Conservation (phyloP, 208 protist genomes). For the Porcisia deanei region DNA sequence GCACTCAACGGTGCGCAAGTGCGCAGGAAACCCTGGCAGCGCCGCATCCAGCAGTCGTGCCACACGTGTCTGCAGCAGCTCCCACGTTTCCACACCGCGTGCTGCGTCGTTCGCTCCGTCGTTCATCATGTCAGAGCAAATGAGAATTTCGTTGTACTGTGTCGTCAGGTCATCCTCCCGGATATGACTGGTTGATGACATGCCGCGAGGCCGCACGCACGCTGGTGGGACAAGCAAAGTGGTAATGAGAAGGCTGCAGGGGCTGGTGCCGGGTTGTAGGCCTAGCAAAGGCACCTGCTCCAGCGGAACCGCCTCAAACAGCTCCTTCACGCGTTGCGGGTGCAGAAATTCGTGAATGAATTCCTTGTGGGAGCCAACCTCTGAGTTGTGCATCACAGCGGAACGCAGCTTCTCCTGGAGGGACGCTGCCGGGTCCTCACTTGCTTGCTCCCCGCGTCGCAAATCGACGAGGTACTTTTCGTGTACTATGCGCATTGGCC, state of each 20-base stretch:
- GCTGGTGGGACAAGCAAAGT: slow-evolving; percentile 97
- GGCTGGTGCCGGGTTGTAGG: slow-evolving; percentile 75
- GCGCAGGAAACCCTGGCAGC: slow-evolving; percentile 77
- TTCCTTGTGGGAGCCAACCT: slow-evolving; percentile 50
- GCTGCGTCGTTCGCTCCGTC: slow-evolving; percentile 71
- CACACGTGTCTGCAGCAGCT: slow-evolving; percentile 95
- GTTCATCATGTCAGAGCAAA: slow-evolving; percentile 79
- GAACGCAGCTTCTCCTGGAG: slow-evolving; percentile 51
- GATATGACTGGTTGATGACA: slow-evolving; percentile 43
- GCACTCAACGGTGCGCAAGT: slow-evolving; percentile 64
- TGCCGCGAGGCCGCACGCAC: slow-evolving; percentile 96
- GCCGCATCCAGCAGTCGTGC: slow-evolving; percentile 86
- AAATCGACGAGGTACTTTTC: slow-evolving; percentile 83
- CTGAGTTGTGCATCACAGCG: slow-evolving; percentile 57
- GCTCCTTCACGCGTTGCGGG: slow-evolving; percentile 83
- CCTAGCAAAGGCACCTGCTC: slow-evolving; percentile 95
- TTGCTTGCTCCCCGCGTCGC: slow-evolving; percentile 59
- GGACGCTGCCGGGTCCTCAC: slow-evolving; percentile 39
- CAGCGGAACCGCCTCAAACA: slow-evolving; percentile 94
- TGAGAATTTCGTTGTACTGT: slow-evolving; percentile 93
- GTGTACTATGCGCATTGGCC: slow-evolving; percentile 80
- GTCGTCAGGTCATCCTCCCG: slow-evolving; percentile 99
- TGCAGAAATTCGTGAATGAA: slow-evolving; percentile 94
- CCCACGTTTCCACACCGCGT: slow-evolving; percentile 95
- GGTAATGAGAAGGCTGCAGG: slow-evolving; percentile 94